Conservation (phyloP, 176 grass and related monocot species). For the Aechmea fasciata region DNA sequence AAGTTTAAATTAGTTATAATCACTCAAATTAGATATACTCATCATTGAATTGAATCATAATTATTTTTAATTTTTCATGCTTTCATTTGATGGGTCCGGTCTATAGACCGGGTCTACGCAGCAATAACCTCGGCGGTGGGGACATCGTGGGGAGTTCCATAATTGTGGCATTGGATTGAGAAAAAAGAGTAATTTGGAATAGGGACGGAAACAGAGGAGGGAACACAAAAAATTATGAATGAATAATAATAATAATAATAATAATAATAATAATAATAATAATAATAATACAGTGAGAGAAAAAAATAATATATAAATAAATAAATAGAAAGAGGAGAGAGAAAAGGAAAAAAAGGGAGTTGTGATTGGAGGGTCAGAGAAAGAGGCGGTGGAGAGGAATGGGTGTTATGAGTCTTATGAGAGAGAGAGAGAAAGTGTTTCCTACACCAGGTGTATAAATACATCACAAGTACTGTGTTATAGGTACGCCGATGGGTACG, state of each 20-base stretch:
- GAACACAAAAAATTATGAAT: background rate
- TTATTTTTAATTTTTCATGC: no score
- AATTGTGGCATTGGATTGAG: background rate
- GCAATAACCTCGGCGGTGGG: background rate
- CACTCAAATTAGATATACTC: no score
- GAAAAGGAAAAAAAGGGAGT: background rate
- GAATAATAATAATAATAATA: background rate
- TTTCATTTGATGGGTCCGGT: no score
- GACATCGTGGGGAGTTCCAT: background rate
- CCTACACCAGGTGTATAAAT: no score
- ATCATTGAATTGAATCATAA: no score
- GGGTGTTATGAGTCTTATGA: background rate
- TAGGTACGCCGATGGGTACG: no score
- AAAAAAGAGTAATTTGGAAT: background rate
- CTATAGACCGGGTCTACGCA: no score
- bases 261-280: no score
- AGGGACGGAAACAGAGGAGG: background rate
- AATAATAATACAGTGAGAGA: background rate
- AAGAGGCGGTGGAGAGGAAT: background rate
- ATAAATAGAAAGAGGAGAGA: background rate
- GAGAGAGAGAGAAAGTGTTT: no score
- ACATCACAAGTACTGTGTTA: no score
- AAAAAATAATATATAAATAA: no score
- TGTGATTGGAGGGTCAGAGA: background rate
- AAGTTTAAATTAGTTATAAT: no score